phyloP scores from a whole-genome alignment of 2,329 filamentous ascomycete species.

The Penicillium sclerotigenum region DNA sequence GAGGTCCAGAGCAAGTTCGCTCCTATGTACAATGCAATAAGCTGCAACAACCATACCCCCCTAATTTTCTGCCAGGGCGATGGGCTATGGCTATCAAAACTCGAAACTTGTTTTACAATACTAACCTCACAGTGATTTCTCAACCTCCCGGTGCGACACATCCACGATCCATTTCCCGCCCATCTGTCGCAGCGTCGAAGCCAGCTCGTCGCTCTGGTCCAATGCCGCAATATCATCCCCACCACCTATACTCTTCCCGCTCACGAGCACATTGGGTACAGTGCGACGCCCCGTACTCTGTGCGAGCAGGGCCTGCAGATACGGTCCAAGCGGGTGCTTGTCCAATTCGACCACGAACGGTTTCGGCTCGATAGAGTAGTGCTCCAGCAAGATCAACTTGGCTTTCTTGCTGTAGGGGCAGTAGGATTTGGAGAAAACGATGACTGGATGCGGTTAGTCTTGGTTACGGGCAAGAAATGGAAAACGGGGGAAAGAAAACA shows the following conservation, averaged over 20 bases:
- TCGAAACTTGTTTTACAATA: slow-evolving; percentile 4
- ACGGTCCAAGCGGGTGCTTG: slow-evolving; percentile 67
- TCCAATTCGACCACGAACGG: slow-evolving; percentile 92
- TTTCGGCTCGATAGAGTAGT: slow-evolving; percentile 76
- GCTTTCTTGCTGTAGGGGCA: slow-evolving; percentile 83
- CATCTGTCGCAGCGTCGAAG: slow-evolving; percentile 68
- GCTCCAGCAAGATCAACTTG: slow-evolving; percentile 77
- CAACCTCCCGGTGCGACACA: slow-evolving; percentile 24
- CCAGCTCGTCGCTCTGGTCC: slow-evolving; percentile 63
- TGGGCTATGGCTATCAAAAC: background rate
- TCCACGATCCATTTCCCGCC: slow-evolving; percentile 64
- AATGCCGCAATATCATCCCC: slow-evolving; percentile 79
- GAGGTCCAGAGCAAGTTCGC: background rate
- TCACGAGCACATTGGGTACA: slow-evolving; percentile 88
- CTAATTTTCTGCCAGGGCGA: background rate
- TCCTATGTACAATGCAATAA: slow-evolving; percentile 4
- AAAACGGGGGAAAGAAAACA: slow-evolving; percentile 28
- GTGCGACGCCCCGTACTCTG: slow-evolving; percentile 76
- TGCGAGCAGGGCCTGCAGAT: slow-evolving; percentile 68
- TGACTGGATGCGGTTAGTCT: slow-evolving; percentile 55
- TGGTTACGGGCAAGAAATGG: background rate
- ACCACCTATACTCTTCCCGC: slow-evolving; percentile 84
- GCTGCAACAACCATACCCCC: background rate
- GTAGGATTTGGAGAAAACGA: slow-evolving; percentile 94
- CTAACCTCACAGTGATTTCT: slow-evolving; percentile 5